These are phyloP conservation scores for Chytriomyces sp. DNA, from an alignment of 192 early-diverging fungal species.

Conservation along the genomic window DNA sequence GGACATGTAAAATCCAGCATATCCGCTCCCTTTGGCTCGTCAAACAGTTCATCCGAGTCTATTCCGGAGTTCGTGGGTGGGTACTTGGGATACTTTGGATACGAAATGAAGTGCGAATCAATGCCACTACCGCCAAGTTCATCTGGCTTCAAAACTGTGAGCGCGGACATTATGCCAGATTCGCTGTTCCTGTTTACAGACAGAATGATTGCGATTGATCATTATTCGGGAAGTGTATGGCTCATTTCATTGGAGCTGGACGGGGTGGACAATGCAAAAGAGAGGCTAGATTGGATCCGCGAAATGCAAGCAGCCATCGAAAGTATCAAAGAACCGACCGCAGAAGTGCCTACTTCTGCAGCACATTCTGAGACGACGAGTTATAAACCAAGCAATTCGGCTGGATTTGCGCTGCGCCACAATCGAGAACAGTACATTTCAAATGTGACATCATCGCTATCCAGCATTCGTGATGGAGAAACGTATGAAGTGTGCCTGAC, in stretches of 20 bases:
- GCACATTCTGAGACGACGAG: not conserved
- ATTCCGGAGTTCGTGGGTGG: slow-evolving; percentile 76
- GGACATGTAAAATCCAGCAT: slow-evolving; percentile 2
- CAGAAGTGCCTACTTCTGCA: not conserved
- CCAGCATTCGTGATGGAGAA: slow-evolving; percentile 80
- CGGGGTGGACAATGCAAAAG: not conserved
- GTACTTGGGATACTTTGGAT: slow-evolving; percentile 88
- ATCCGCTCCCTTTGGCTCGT: not conserved
- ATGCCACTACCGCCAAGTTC: slow-evolving; percentile 42
- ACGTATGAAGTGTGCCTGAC: slow-evolving; percentile 97
- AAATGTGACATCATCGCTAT: slow-evolving; percentile 61
- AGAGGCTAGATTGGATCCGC: slow-evolving; percentile 23
- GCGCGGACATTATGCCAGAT: slow-evolving; percentile 59
- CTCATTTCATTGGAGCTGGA: slow-evolving; percentile 30
- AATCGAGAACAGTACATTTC: slow-evolving; percentile 56
- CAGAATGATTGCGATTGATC: slow-evolving; percentile 76
- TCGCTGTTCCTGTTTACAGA: slow-evolving; percentile 78
- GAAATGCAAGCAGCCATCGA: slow-evolving; percentile 5
- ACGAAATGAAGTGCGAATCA: slow-evolving; percentile 90
- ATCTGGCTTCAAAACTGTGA: slow-evolving; percentile 8
- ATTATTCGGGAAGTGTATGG: slow-evolving; percentile 44
- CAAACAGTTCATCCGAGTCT: no score
- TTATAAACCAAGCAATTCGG: no score
- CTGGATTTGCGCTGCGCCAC: slow-evolving; percentile 27
- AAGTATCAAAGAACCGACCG: slow-evolving; percentile 15